Percentiles rank a stretch among this genome's conserved stretches.
Evolutionary conservation across 192 early-diverging fungal species (phyloP).

Genomic region (Linnemannia schmuckeri): DNA sequence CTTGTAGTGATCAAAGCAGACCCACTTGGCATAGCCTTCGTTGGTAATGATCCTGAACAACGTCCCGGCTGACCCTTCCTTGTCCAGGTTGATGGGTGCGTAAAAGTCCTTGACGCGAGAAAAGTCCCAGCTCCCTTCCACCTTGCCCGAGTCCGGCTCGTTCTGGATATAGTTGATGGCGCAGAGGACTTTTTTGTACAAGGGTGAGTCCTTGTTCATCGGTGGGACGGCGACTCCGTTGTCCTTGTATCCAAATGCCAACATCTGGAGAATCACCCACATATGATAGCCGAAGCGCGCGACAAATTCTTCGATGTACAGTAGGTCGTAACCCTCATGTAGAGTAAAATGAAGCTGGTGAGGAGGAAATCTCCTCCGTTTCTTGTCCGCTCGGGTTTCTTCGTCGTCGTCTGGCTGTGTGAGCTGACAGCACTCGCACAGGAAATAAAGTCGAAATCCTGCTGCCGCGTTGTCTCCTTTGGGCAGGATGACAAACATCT

Average conservation of each 20-base stretch:
- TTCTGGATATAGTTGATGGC: slow-evolving; percentile 17
- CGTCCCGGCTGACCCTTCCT: slow-evolving; percentile 17
- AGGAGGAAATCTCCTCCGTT: neutral
- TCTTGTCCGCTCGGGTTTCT: neutral
- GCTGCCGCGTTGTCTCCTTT: slow-evolving; percentile 4
- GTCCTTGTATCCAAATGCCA: slow-evolving; percentile 15
- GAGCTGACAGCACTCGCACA: slow-evolving; percentile 21
- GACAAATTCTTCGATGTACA: slow-evolving; percentile 20
- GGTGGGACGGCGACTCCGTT: slow-evolving; percentile 14
- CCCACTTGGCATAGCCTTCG: slow-evolving; percentile 24
- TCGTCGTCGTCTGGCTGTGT: neutral
- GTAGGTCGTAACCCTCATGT: slow-evolving; percentile 20
- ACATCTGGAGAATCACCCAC: slow-evolving; percentile 19
- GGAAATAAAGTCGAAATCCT: slow-evolving; percentile 18
- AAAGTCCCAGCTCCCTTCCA: slow-evolving; percentile 23
- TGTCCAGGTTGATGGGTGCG: neutral
- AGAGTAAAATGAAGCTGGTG: slow-evolving; percentile 12
- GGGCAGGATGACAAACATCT: slow-evolving; percentile 13
- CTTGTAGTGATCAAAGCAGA: slow-evolving; percentile 19
- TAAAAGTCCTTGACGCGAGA: slow-evolving; percentile 26
- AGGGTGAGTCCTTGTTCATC: neutral
- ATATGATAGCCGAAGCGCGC: slow-evolving; percentile 23
- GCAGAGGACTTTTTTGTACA: neutral
- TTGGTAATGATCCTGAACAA: slow-evolving; percentile 19
- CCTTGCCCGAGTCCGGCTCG: slow-evolving; percentile 21